phyloP scores from a whole-genome alignment of 1,284 basidiomycete genomes.

The Takashimella tepidaria region DNA sequence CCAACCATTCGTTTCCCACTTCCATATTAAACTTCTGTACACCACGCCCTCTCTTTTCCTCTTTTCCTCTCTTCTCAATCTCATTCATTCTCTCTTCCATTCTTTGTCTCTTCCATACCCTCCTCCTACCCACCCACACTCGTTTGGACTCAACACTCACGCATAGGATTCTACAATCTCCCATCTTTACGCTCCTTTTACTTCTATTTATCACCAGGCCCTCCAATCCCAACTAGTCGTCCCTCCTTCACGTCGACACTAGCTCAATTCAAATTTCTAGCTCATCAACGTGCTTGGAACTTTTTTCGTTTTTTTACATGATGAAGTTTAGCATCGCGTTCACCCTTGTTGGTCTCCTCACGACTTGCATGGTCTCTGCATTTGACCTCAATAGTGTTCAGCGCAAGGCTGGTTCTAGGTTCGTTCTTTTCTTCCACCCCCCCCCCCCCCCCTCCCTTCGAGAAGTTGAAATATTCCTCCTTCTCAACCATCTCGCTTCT shows the following conservation, averaged over 20 bases:
- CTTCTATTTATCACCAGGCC: neutral
- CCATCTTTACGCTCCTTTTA: neutral
- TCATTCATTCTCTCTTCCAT: no score
- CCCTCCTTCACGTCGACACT: neutral
- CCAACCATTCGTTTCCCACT: neutral
- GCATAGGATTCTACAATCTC: neutral
- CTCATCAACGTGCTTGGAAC: no score
- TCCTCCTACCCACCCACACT: neutral
- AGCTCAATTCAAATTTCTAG: neutral
- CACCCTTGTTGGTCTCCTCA: slow-evolving; percentile 1
- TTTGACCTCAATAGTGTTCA: neutral
- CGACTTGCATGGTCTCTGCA: neutral
- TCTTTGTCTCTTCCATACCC: no score
- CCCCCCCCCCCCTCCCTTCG: no score
- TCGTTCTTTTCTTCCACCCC: neutral
- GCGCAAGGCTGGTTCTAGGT: neutral
- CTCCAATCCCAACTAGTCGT: neutral
- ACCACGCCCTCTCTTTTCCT: neutral
- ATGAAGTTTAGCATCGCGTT: slow-evolving; percentile 7
- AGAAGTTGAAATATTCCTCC: no score
- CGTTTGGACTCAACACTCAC: neutral
- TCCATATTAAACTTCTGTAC: neutral
- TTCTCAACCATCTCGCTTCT: no score
- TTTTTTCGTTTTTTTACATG: neutral
- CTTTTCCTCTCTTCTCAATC: neutral